Percentiles rank a stretch among this genome's conserved stretches.
Conservation (phyloP, 495 filamentous ascomycete genomes). For the Neurospora sp. region DNA sequence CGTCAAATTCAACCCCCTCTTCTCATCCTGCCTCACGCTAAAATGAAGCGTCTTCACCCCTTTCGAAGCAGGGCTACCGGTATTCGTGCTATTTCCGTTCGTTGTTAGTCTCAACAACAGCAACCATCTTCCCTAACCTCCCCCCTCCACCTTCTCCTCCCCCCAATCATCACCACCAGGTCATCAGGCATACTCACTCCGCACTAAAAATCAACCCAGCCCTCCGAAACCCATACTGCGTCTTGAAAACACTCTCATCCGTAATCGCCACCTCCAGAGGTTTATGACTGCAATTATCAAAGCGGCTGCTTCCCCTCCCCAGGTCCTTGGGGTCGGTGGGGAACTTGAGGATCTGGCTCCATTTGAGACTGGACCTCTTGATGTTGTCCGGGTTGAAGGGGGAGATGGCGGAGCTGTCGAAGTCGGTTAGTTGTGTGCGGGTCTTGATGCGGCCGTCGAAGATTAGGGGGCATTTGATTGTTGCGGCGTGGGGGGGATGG, state of each 20-base stretch:
- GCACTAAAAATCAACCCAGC: constrained; percentile 41
- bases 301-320: constrained; percentile 20
- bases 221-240: constrained; percentile 45
- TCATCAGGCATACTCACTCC: constrained; percentile 9
- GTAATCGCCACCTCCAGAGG: constrained; percentile 39
- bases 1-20: constrained; percentile 39
- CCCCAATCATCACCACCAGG: neutral
- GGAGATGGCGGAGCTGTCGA: constrained; percentile 31
- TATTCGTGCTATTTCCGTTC: constrained; percentile 22
- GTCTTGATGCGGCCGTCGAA: constrained; percentile 35
- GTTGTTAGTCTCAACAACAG: neutral
- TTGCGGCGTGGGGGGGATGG: constrained; percentile 4
- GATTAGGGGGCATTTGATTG: constrained; percentile 32
- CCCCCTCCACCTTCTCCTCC: neutral
- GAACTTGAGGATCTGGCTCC: constrained; percentile 35
- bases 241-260: constrained; percentile 45
- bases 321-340: constrained; percentile 10
- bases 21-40: constrained; percentile 37
- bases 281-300: constrained; percentile 29
- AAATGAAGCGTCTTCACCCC: constrained; percentile 47
- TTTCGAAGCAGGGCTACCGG: constrained; percentile 30
- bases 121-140: neutral
- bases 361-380: constrained; percentile 34
- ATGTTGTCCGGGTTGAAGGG: constrained; percentile 39
- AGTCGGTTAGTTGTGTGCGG: constrained; percentile 23